phyloP scores from a whole-genome alignment of 495 filamentous ascomycete species.

The Hypoxylon lienhwacheense region DNA sequence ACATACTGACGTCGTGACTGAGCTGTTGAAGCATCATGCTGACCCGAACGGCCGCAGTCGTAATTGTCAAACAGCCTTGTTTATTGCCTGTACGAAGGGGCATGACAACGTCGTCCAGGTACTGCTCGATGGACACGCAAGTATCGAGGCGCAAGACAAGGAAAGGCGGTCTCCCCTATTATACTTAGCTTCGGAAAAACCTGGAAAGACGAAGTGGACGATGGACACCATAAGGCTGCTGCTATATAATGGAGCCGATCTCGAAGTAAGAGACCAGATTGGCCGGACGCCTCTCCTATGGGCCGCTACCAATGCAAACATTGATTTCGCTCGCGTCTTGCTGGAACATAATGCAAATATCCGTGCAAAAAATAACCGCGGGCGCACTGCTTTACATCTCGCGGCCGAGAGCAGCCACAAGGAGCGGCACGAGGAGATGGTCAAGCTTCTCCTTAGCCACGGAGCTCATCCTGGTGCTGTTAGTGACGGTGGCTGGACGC shows the following conservation, averaged over 20 bases:
- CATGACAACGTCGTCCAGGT: slow-evolving; percentile 53
- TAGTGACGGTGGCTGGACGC: slow-evolving; percentile 65
- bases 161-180: slow-evolving; percentile 36
- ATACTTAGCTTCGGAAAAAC: slow-evolving; percentile 40
- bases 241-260: slow-evolving; percentile 43
- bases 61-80: slow-evolving; percentile 52
- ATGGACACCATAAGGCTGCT: slow-evolving; percentile 39
- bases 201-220: slow-evolving; percentile 38
- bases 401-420: slow-evolving; percentile 53
- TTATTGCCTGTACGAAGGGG: slow-evolving; percentile 62
- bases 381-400: slow-evolving; percentile 63
- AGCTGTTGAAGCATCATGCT: slow-evolving; percentile 34
- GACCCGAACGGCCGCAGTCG: slow-evolving; percentile 38
- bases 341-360: slow-evolving; percentile 54
- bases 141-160: slow-evolving; percentile 51
- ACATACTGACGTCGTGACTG: slow-evolving; percentile 34
- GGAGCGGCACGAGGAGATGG: slow-evolving; percentile 52
- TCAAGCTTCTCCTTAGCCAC: slow-evolving; percentile 56
- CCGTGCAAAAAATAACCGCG: slow-evolving; percentile 57
- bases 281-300: slow-evolving; percentile 63
- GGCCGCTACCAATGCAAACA: slow-evolving; percentile 65
- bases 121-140: slow-evolving; percentile 53
- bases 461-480: slow-evolving; percentile 57
- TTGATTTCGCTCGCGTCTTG: slow-evolving; percentile 56
- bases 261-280: slow-evolving; percentile 50